These are phyloP conservation scores for Gypsophila paniculata DNA, from an alignment of 179 eudicot species.

Conservation along the genomic window DNA sequence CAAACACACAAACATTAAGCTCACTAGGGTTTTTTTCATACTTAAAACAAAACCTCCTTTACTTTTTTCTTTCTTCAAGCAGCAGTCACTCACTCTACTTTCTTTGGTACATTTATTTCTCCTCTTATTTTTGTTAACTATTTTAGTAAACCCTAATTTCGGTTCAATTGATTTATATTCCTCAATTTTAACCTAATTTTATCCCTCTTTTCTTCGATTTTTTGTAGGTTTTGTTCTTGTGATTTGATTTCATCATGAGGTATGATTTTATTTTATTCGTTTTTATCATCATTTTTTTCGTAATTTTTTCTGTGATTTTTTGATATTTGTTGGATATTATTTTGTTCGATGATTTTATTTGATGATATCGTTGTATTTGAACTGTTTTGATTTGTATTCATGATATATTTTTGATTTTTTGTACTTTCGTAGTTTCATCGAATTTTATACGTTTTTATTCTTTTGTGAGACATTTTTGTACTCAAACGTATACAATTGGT, in stretches of 20 bases:
- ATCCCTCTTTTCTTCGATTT: neutral
- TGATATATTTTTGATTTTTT: too few species aligned
- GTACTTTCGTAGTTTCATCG: too few species aligned
- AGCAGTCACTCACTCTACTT: slow-evolving; percentile 11
- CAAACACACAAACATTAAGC: neutral
- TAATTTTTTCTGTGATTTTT: neutral
- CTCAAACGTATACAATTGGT: too few species aligned
- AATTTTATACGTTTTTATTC: too few species aligned
- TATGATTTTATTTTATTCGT: neutral
- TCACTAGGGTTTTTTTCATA: slow-evolving; percentile 11
- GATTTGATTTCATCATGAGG: slow-evolving; percentile 10
- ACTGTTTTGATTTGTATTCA: neutral
- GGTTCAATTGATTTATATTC: neutral
- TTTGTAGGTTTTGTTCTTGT: neutral
- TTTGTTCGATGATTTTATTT: too few species aligned
- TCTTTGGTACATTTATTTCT: slow-evolving; percentile 1
- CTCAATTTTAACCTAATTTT: neutral
- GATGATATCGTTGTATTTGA: too few species aligned
- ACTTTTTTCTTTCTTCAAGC: neutral
- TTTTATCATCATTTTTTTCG: neutral
- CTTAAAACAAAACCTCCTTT: neutral
- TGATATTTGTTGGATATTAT: neutral
- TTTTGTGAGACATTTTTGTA: too few species aligned
- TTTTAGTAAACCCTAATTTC: neutral
- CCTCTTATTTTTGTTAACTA: neutral